Evolutionary conservation across 768 basidiomycete species (phyloP).

Genomic region (Collybia nuda): DNA sequence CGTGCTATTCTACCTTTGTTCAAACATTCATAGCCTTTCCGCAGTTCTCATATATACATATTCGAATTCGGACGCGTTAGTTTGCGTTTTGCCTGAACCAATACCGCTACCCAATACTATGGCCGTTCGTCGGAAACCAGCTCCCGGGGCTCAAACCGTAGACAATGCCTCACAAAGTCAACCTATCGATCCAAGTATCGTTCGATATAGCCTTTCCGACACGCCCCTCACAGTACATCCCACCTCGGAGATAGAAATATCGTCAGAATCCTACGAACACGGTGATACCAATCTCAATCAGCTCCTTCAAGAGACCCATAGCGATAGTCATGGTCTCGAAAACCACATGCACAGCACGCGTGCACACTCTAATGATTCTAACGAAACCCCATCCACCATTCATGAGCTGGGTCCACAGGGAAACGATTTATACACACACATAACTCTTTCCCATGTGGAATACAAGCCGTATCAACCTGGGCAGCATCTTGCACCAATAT

Average conservation of each 20-base stretch:
- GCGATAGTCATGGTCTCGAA: too few species aligned
- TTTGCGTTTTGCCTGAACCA: too few species aligned
- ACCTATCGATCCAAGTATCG: conserved; percentile 23
- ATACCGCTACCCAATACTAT: conserved; percentile 4
- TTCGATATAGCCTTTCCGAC: conserved; percentile 33
- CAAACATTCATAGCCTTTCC: too few species aligned
- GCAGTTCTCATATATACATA: too few species aligned
- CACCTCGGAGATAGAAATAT: conserved; percentile 14
- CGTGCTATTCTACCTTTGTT: too few species aligned
- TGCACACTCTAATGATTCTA: too few species aligned
- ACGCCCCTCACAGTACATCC: conserved; percentile 11
- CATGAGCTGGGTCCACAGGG: too few species aligned
- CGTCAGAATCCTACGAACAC: conserved; percentile 6
- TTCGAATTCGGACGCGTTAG: too few species aligned
- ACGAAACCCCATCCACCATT: too few species aligned
- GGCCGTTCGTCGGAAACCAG: conserved; percentile 34
- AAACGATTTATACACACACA: conserved; percentile 6
- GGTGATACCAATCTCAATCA: too few species aligned
- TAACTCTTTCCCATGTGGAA: conserved; percentile 14
- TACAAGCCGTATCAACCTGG: conserved; percentile 59
- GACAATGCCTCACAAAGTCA: neutral
- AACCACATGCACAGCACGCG: too few species aligned
- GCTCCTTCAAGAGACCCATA: too few species aligned
- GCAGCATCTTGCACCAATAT: conserved; percentile 58
- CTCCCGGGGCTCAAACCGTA: conserved; percentile 14